These are phyloP conservation scores for Rubia yunnanensis DNA, from an alignment of 257 asterid species.

Conservation along the genomic window DNA sequence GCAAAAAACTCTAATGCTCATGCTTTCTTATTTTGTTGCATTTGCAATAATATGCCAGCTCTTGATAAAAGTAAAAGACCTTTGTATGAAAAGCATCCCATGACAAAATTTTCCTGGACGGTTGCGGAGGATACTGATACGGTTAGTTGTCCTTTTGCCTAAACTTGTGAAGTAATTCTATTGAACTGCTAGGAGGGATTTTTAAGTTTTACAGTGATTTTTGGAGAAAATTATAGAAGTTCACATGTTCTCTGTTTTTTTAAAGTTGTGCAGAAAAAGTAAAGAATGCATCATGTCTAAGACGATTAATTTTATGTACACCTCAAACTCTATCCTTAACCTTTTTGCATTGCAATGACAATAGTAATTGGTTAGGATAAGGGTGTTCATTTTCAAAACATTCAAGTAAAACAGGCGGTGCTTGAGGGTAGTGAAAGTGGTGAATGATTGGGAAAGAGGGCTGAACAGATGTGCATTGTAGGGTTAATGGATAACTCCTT, in stretches of 20 bases:
- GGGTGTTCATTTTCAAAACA: not conserved
- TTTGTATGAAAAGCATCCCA: slow-evolving; percentile 87
- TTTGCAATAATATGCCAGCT: slow-evolving; percentile 37
- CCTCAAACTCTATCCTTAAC: not conserved
- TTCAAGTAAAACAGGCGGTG: not conserved
- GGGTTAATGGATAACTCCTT: not conserved
- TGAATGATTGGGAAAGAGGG: not conserved
- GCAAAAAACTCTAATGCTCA: not conserved
- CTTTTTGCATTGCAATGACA: not conserved
- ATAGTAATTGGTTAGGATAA: not conserved
- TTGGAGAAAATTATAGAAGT: not conserved
- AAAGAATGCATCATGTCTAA: not conserved
- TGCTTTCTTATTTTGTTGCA: slow-evolving; percentile 15
- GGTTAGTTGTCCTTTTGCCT: slow-evolving; percentile 33
- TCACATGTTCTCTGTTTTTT: not conserved
- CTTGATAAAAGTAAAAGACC: slow-evolving; percentile 82
- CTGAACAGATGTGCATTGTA: not conserved
- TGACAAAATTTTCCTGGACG: slow-evolving; percentile 98
- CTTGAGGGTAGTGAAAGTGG: not conserved
- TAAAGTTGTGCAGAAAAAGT: not conserved
- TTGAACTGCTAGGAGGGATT: not conserved
- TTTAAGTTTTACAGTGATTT: not conserved
- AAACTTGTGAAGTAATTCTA: not conserved
- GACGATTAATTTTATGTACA: not conserved
- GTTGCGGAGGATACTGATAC: slow-evolving; percentile 79